Conservation (phyloP, 345 rosid species). For the Brassica incana region DNA sequence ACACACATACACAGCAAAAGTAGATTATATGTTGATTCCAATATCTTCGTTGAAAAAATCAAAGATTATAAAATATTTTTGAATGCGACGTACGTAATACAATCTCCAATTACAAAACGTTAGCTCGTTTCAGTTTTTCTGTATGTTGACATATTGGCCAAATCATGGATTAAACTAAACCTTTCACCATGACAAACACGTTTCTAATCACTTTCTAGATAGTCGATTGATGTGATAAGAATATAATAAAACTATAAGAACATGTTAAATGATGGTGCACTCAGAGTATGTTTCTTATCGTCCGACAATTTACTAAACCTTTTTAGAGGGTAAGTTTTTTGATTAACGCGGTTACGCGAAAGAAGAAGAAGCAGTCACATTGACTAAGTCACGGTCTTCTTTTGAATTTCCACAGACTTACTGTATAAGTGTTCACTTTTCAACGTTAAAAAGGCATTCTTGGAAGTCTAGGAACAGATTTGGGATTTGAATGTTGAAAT, state of each 20-base stretch:
- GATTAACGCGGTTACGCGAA: not conserved
- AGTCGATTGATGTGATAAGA: not conserved
- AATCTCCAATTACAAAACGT: not conserved
- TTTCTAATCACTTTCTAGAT: not conserved
- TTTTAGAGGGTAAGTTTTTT: not conserved
- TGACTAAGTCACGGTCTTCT: not conserved
- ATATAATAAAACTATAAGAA: not conserved
- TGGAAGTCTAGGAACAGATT: not conserved
- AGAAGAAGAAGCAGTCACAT: not conserved
- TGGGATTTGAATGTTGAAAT: not conserved
- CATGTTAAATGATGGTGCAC: not conserved
- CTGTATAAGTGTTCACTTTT: not conserved
- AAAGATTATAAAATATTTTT: not conserved
- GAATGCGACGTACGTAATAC: not conserved
- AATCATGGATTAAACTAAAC: not conserved
- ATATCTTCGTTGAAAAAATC: not conserved
- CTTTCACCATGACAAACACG: not conserved
- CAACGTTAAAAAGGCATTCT: not conserved
- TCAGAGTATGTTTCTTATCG: not conserved
- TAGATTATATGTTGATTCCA: not conserved
- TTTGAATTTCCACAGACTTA: not conserved
- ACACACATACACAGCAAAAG: not conserved
- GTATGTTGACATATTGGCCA: not conserved
- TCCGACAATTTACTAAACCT: not conserved
- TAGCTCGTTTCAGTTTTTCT: not conserved